Conservation (phyloP, 495 filamentous ascomycete genomes). For the Pyrenula aspistea region DNA sequence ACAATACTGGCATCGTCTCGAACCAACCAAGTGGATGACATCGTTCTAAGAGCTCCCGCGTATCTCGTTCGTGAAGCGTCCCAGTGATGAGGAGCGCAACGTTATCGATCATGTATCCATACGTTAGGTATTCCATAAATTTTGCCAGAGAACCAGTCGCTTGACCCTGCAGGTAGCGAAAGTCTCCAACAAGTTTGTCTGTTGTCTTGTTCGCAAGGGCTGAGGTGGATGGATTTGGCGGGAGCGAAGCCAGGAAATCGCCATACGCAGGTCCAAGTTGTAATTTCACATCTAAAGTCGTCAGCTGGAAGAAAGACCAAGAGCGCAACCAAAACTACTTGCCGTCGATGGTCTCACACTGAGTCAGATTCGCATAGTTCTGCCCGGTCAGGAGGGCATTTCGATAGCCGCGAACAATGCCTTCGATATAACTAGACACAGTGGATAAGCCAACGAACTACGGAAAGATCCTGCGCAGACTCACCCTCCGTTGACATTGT, state of each 20-base stretch:
- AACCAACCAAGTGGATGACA: slow-evolving; percentile 98
- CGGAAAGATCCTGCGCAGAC: slow-evolving; percentile 9
- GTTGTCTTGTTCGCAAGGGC: slow-evolving; percentile 88
- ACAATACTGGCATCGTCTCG: slow-evolving; percentile 95
- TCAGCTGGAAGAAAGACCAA: neutral
- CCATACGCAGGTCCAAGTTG: slow-evolving; percentile 95
- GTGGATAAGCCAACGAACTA: slow-evolving; percentile 10
- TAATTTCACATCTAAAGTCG: slow-evolving; percentile 73
- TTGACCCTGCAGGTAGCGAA: slow-evolving; percentile 88
- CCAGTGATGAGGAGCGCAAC: slow-evolving; percentile 96
- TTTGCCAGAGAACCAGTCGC: slow-evolving; percentile 79
- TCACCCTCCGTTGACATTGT: slow-evolving; percentile 90
- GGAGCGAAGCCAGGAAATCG: slow-evolving; percentile 88
- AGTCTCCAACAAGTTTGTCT: slow-evolving; percentile 95
- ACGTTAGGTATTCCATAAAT: slow-evolving; percentile 95
- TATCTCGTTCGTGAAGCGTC: slow-evolving; percentile 95
- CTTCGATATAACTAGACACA: slow-evolving; percentile 72
- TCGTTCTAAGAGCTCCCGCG: slow-evolving; percentile 84
- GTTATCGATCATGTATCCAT: slow-evolving; percentile 99
- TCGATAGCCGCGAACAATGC: slow-evolving; percentile 91
- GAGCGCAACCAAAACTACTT: slow-evolving; percentile 14
- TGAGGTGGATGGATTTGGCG: slow-evolving; percentile 94
- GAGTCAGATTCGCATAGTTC: slow-evolving; percentile 91
- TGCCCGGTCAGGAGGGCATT: slow-evolving; percentile 81
- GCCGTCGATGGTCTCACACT: slow-evolving; percentile 99